These are phyloP conservation scores for Secale cereale DNA, from an alignment of 176 grass and related monocot species.

Conservation along the genomic window DNA sequence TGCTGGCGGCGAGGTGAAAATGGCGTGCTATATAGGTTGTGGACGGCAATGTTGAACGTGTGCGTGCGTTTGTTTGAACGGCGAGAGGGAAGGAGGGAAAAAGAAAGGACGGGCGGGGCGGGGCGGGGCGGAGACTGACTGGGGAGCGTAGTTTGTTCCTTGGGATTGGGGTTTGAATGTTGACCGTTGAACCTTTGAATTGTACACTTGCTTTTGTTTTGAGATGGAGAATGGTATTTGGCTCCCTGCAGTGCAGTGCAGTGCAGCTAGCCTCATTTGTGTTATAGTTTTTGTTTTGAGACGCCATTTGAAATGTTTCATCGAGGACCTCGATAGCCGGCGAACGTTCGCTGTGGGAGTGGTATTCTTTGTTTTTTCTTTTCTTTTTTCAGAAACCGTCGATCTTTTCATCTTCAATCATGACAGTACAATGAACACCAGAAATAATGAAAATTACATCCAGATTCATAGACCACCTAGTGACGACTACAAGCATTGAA, in stretches of 20 bases:
- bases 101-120: no score
- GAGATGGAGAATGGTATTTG: not conserved
- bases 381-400: no score
- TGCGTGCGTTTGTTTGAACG: not conserved
- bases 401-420: no score
- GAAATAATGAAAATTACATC: no score
- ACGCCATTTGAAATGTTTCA: not conserved
- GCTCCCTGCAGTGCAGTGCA: not conserved
- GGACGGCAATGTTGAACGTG: conserved; percentile 25
- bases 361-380: no score
- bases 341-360: no score
- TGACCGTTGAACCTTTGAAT: conserved; percentile 85
- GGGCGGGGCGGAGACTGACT: not conserved
- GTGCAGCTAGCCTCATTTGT: not conserved
- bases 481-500: no score
- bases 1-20: not conserved
- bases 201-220: not conserved
- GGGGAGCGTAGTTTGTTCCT: not conserved
- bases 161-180: conserved; percentile 59
- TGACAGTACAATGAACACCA: no score
- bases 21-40: conserved; percentile 33
- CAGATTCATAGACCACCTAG: no score
- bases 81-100: not conserved
- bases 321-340: no score
- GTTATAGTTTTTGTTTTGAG: not conserved